These are phyloP conservation scores for Colletotrichum truncatum DNA, from an alignment of 2,329 filamentous ascomycete species.

Conservation along the genomic window DNA sequence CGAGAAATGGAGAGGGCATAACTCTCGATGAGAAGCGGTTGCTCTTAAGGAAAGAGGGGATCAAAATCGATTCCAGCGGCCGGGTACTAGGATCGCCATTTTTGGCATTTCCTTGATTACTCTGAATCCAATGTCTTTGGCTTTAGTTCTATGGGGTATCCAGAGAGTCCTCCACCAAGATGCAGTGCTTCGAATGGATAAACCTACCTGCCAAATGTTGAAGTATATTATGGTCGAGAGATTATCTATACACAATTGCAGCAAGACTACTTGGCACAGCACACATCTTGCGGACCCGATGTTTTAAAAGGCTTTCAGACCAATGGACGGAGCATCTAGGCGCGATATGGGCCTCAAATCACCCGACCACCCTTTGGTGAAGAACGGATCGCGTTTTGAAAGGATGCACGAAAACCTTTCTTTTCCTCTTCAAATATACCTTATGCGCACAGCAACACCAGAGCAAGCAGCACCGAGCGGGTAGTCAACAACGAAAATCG, in stretches of 20 bases:
- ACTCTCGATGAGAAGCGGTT: conserved; percentile 72
- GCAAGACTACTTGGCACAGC: background rate
- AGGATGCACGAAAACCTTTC: too few relatives aligned
- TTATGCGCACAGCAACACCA: too few relatives aligned
- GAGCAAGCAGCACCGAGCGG: background rate
- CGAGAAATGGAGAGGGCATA: conserved; percentile 73
- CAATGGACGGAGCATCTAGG: too few relatives aligned
- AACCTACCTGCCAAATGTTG: background rate
- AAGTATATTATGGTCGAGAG: background rate
- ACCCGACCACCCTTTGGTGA: too few relatives aligned
- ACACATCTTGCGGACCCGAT: too few relatives aligned
- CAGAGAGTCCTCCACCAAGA: too few relatives aligned
- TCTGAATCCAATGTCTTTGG: background rate
- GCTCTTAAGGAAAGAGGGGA: conserved; percentile 70
- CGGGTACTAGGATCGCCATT: conserved; percentile 68
- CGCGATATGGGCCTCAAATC: too few relatives aligned
- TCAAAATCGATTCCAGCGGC: conserved; percentile 68
- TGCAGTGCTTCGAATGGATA: too few relatives aligned
- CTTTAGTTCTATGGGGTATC: too few relatives aligned
- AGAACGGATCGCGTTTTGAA: background rate
- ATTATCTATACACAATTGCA: background rate
- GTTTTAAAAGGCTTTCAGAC: too few relatives aligned
- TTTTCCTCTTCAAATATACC: too few relatives aligned
- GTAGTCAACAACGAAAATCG: background rate
- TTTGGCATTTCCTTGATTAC: conserved; percentile 45